Conservation (phyloP, 2,329 filamentous ascomycete genomes). For the Karstenula rhodostoma region DNA sequence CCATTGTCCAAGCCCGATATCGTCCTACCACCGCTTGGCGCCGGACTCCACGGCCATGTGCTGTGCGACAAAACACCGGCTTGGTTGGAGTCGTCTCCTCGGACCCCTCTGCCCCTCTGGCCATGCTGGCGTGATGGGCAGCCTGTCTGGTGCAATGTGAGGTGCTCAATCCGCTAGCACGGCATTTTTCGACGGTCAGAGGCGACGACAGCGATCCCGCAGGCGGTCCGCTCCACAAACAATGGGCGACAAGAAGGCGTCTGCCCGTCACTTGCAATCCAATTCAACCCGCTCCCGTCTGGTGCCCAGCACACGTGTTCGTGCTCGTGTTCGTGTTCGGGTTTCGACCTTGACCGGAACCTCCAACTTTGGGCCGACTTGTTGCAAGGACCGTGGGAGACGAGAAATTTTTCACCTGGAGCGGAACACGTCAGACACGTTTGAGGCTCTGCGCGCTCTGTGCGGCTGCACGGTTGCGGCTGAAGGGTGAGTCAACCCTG, state of each 20-base stretch:
- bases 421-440: neutral
- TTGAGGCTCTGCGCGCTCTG: constrained; percentile 12
- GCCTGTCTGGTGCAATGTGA: neutral
- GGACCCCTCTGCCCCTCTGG: neutral
- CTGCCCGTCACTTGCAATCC: neutral
- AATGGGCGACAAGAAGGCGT: neutral
- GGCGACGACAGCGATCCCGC: neutral
- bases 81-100: too few species aligned
- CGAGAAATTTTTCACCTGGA: neutral
- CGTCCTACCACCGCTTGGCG: neutral
- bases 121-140: constrained; percentile 12
- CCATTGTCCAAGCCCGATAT: too few species aligned
- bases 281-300: neutral
- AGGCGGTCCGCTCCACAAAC: neutral
- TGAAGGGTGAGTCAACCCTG: neutral
- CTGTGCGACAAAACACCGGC: neutral
- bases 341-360: neutral
- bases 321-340: too few species aligned
- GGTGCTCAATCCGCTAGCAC: neutral
- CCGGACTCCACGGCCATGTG: neutral
- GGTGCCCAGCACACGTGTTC: neutral
- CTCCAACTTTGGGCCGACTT: neutral
- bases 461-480: neutral
- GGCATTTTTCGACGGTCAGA: neutral
- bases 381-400: neutral